phyloP scores from a whole-genome alignment of 2,329 filamentous ascomycete species.

The Clonostachys sp. region DNA sequence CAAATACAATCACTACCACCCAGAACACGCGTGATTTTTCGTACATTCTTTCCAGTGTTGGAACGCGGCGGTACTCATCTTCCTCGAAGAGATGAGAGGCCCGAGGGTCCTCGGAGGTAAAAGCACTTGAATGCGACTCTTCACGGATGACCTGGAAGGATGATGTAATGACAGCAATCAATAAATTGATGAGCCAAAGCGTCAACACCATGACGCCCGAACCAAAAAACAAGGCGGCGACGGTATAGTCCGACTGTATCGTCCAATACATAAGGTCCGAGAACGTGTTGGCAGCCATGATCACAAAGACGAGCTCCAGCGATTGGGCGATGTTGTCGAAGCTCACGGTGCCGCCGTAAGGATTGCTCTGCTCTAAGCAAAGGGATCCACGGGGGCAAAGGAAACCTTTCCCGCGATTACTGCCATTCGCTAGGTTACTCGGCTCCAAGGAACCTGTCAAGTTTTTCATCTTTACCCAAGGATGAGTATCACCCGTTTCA shows the following conservation, averaged over 20 bases:
- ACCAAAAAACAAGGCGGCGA: constrained; percentile 73
- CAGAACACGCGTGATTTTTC: constrained; percentile 72
- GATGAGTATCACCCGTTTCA: constrained; percentile 47
- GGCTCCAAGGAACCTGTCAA: constrained; percentile 33
- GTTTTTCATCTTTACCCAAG: constrained; percentile 56
- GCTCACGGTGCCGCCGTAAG: constrained; percentile 79
- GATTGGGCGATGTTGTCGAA: constrained; percentile 95
- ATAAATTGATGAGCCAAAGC: constrained; percentile 91
- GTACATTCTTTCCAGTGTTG: constrained; percentile 65
- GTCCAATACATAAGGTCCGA: constrained; percentile 93
- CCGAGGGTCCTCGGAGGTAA: constrained; percentile 63
- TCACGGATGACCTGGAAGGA: constrained; percentile 98
- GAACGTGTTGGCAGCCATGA: constrained; percentile 98
- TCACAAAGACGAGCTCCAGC: constrained; percentile 89
- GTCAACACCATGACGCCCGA: constrained; percentile 84
- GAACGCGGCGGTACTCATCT: constrained; percentile 25
- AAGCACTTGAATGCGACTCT: constrained; percentile 91
- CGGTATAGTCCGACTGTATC: constrained; percentile 84
- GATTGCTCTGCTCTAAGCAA: constrained; percentile 76
- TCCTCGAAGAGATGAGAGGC: constrained; percentile 20
- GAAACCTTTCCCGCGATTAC: constrained; percentile 69
- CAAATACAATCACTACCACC: constrained; percentile 75
- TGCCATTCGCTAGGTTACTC: constrained; percentile 37
- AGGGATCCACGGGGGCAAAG: constrained; percentile 80
- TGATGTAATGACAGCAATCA: constrained; percentile 95